Base-by-base conservation (phyloP, 768 basidiomycete genomes). In the Podaxis carcinomalis region DNA sequence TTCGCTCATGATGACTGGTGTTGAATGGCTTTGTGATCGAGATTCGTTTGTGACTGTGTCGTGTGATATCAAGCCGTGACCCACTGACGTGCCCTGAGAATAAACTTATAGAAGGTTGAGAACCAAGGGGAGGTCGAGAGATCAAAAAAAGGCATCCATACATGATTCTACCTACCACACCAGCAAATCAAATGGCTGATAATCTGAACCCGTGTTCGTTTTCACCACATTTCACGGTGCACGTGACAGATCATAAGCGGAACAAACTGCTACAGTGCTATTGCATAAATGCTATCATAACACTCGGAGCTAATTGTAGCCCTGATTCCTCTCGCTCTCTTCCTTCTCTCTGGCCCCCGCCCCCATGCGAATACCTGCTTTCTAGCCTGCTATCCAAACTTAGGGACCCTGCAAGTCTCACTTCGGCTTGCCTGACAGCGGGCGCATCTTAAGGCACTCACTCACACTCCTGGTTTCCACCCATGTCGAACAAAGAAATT, bases 1-100 rank as follows among this genome's bases (percentile, higher is more conserved):
- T 72, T 95, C 93, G 66, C 86, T 88, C 93, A 94, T 95, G 71
- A 67, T 64, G 62, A 51, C 13, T 27, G 32, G 36, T 61, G 39
- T 11, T 59, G 39, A 32, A 32, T 32, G 49, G n/a, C n/a, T 32
- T 16, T 11, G 25, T 28, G 25, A 44, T 36, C 6, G n/a, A 10
- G 46, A 57, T 44, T 44, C 42, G 14, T 6, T 44, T 5, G 21
- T 9, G 50, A 51, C 16, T 16, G 23, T 23, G 39, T 40, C 3
- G 28, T 42, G 39, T 23, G 39, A 19, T 44, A 19, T 6, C 42
- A 44, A 44, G 16, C 16, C 6, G 42, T n/a, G 16, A 14, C 19
- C 6, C 42, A 2, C 11, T 40, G 39, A 14, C 39, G 32, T 28
- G 27, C 27, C 27, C 27, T 6, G 27, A 28, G 32, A 32, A 32